Conservation (phyloP, 2,329 filamentous ascomycete genomes). For the Exophiala alcalophila region DNA sequence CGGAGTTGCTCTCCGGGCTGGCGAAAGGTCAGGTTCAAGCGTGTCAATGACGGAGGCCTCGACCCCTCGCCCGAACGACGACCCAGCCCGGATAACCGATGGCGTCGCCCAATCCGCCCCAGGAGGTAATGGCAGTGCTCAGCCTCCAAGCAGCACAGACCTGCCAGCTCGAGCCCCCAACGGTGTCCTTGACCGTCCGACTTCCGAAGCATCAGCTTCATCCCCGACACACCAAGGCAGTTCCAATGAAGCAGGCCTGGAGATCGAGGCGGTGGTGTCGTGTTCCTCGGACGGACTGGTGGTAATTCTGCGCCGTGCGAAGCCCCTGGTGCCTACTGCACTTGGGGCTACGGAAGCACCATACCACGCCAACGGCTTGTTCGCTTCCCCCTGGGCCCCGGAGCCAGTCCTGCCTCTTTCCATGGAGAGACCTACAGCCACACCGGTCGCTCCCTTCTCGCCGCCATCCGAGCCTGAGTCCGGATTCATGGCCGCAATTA, state of each 20-base stretch:
- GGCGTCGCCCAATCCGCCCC: background rate
- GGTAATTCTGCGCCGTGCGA: constrained; percentile 72
- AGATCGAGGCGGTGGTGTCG: constrained; percentile 85
- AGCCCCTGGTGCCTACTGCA: constrained; percentile 63
- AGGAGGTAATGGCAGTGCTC: background rate
- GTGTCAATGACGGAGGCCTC: constrained; percentile 33
- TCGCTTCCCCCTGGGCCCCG: constrained; percentile 75
- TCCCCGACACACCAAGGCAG: constrained; percentile 18
- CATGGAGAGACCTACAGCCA: constrained; percentile 13
- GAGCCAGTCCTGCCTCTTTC: constrained; percentile 59
- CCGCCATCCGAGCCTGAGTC: constrained; percentile 36
- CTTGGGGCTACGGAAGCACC: constrained; percentile 47
- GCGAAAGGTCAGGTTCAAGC: constrained; percentile 36
- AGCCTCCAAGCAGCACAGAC: constrained; percentile 46
- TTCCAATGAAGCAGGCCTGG: constrained; percentile 47
- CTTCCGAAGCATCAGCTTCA: constrained; percentile 28
- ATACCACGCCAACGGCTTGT: constrained; percentile 61
- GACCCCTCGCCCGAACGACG: constrained; percentile 14
- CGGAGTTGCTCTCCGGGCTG: constrained; percentile 44
- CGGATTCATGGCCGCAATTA: constrained; percentile 74
- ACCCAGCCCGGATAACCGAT: background rate
- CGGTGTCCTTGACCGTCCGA: constrained; percentile 44
- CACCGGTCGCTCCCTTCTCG: constrained; percentile 33
- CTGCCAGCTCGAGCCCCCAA: constrained; percentile 39
- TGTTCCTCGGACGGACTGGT: constrained; percentile 86